Evolutionary conservation across 2,329 filamentous ascomycete species (phyloP), one percentile per base, ranked within the genome.

Genomic region (Mollisiaceae sp.): DNA sequence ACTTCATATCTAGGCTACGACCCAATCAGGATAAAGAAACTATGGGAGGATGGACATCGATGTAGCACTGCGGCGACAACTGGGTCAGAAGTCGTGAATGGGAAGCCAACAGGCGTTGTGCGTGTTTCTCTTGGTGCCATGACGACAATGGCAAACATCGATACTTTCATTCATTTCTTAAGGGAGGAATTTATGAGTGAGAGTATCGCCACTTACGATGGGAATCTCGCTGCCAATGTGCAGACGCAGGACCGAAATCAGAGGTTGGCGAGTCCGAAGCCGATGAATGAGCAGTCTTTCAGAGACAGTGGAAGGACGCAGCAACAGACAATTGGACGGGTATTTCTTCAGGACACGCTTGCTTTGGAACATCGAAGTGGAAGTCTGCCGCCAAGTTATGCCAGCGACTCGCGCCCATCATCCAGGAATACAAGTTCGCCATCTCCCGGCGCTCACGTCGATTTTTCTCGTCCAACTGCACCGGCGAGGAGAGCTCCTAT

Each of bases 91-190:
- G 83, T 96, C 45, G 86, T 95, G 68, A 84, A 86, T 43, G 93
- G 92, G 20, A 95, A 93, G 72, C 93, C 94, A 1, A 96, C 92
- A 0, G 94, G 94, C 0, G 87, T 95, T 50, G 86, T 97, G 65
- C 86, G 94, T 64, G 86, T 89, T 43, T 97, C 93, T 72, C 78
- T 97, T 0, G 94, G 94, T 4, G 91, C 93, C 0, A 96, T 97
- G 91, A 97, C 91, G 73, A 94, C 87, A 12, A 74, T 85, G 35
- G 80, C 82, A 6, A 94, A 98, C 75, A 86, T 97, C 12, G 82
- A 88, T 39, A 81, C 78, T 11, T 91, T 97, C 60, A 69, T 93
- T 38, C 77, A 79, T 0, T 95, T 96, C 71, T 76, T 96, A 18
- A 36, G 24, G 24, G 62, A 64, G 18, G 62, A 64, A 47, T 64